Evolutionary conservation across 2,329 filamentous ascomycete species (phyloP), one percentile per base, ranked within the genome.

Genomic region (Cercospora nicotianae): DNA sequence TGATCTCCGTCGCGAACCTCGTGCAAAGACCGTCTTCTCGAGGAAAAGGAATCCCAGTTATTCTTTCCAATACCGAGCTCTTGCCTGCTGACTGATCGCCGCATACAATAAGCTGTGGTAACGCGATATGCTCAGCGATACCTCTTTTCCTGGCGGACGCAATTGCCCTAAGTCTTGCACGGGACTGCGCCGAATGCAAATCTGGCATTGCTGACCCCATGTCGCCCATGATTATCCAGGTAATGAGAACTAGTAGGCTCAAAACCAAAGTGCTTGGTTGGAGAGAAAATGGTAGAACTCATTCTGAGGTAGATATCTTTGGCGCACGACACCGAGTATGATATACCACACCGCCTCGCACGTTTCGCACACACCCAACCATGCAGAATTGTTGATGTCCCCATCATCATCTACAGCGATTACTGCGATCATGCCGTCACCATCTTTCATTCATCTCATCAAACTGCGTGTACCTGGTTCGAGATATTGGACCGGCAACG

Each of bases 21-120:
- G 87, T 89, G 73, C 86, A 89, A 0, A 86, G 67, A 26, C 79
- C 83, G 18, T 82, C 82, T 10, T 87, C 84, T 5, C 83, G 79
- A 0, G 86, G 85, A 45, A 90, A 88, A 0, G 82, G 81, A 63
- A 70, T 71, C 12, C 84, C 82, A 0, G 87, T 86, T 36, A 90
- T 85, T 1, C 87, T 88, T 69, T 89, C 85, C 0, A 90, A 81
- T 0, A 89, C 86, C 0, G 86, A 89, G 13, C 84, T 87, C 73
- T 90, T 90, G 3, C 87, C 87, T 0, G 83, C 83, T 0, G 85
- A 88, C 67, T 87, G 86, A 57, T 87, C 85, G 7, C 88, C 87
- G 20, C 86, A 84, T 5, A 89, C 86, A 7, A 89, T 82, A 42
- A 77, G 72, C 64, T 77, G 73, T 3, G 80, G 76, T 1, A 80